phyloP scores from a whole-genome alignment of 441 rosid genomes.

The Lepidium campestre region DNA sequence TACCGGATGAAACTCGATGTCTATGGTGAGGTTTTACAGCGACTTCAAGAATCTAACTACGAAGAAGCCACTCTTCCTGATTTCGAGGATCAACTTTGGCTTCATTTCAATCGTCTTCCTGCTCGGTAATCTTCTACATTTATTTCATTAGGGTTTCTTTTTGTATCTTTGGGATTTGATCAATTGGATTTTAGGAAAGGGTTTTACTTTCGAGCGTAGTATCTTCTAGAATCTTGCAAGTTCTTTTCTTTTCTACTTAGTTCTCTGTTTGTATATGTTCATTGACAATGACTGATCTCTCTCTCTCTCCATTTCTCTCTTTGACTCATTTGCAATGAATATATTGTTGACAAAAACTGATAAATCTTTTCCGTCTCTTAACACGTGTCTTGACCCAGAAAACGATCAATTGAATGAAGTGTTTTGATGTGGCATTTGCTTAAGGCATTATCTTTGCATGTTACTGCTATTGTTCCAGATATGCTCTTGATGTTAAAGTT shows the following conservation, averaged over 20 bases:
- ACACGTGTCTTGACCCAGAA: constrained; percentile 5
- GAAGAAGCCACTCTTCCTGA: constrained; percentile 67
- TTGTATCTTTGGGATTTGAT: not conserved
- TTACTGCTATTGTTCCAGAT: constrained; percentile 59
- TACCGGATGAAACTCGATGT: constrained; percentile 80
- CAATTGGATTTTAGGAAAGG: not conserved
- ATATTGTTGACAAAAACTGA: not conserved
- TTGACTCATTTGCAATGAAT: not conserved
- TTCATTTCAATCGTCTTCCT: constrained; percentile 94
- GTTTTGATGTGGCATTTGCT: not conserved
- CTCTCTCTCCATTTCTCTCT: not conserved
- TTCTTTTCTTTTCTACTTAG: not conserved
- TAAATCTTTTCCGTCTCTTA: not conserved
- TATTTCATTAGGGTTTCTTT: not conserved
- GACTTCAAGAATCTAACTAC: constrained; percentile 61
- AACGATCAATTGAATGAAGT: not conserved
- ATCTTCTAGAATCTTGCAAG: not conserved
- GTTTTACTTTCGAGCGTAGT: not conserved
- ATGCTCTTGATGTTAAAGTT: constrained; percentile 89
- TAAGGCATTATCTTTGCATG: not conserved
- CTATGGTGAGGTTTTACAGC: constrained; percentile 62
- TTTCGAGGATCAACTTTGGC: constrained; percentile 91
- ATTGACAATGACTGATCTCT: constrained; percentile 7
- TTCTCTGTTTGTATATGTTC: not conserved
- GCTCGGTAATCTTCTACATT: constrained; percentile 43